These are phyloP conservation scores for Oropetium thomaeum DNA, from an alignment of 176 grass and related monocot genomes.

Conservation along the genomic window DNA sequence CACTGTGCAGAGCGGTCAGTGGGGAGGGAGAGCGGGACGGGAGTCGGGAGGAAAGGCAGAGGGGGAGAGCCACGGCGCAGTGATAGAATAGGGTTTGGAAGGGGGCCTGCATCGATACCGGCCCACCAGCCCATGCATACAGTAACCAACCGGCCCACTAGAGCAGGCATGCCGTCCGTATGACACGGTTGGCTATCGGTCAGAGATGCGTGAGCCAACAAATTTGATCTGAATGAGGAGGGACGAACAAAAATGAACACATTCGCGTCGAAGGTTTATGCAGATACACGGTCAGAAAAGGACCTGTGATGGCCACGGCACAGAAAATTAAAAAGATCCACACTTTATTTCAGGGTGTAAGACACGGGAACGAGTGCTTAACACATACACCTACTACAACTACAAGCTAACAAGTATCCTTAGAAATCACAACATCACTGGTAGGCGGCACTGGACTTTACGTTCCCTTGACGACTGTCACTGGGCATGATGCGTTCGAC, in stretches of 20 bases:
- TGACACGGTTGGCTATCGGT: background rate
- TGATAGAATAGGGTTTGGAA: too few species aligned
- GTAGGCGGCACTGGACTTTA: background rate
- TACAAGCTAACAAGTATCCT: too few species aligned
- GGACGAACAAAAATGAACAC: background rate
- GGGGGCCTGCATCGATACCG: too few species aligned
- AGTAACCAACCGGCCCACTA: too few species aligned
- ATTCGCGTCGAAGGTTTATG: background rate
- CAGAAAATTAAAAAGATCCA: background rate
- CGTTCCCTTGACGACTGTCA: slow-evolving; percentile 72
- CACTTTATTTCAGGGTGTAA: slow-evolving; percentile 23
- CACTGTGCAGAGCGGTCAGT: too few species aligned
- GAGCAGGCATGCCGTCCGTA: too few species aligned
- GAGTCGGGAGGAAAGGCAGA: too few species aligned
- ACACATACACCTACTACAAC: background rate
- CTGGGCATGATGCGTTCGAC: slow-evolving; percentile 69
- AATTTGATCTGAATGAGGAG: background rate
- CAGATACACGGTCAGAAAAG: background rate
- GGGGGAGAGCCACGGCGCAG: too few species aligned
- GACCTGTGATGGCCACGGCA: background rate
- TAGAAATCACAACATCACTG: too few species aligned
- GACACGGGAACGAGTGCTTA: background rate
- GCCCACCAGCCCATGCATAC: too few species aligned
- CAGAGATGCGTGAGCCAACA: background rate
- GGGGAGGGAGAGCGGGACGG: too few species aligned